Conservation (phyloP, 805 yeast species). For the Ogataea ganodermae region DNA sequence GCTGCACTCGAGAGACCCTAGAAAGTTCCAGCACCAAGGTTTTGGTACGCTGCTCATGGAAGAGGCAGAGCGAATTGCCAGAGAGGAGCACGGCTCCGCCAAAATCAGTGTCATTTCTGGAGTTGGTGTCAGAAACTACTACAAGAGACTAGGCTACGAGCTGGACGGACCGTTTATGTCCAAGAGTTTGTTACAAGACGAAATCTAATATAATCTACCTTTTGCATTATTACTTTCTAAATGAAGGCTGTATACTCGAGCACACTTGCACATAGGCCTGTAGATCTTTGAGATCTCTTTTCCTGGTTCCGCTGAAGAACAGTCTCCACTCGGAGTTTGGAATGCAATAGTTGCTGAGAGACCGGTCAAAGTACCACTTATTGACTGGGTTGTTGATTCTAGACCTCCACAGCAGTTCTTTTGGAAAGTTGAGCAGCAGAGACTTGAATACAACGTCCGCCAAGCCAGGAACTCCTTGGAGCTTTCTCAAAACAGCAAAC, state of each 20-base stretch:
- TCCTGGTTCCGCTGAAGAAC: constrained; percentile 43
- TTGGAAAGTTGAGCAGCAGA: constrained; percentile 64
- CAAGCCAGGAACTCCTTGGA: constrained; percentile 90
- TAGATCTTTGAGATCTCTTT: constrained; percentile 38
- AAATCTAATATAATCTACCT: background rate
- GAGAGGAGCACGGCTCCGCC: constrained; percentile 89
- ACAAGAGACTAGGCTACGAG: constrained; percentile 86
- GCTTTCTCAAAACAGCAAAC: constrained; percentile 80
- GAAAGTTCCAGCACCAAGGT: constrained; percentile 98
- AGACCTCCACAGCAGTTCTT: constrained; percentile 88
- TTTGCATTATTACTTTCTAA: constrained; percentile 11
- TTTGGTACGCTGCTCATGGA: constrained; percentile 97
- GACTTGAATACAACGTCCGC: constrained; percentile 92
- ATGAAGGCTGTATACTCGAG: constrained; percentile 59
- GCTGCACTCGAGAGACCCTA: constrained; percentile 91
- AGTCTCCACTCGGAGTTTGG: constrained; percentile 40
- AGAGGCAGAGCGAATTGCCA: constrained; percentile 94
- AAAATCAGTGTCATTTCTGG: constrained; percentile 95
- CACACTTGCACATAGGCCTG: constrained; percentile 56
- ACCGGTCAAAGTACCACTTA: constrained; percentile 96
- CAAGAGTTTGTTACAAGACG: constrained; percentile 38
- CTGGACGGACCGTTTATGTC: constrained; percentile 98
- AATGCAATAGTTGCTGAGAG: constrained; percentile 64
- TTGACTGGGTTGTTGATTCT: constrained; percentile 85
- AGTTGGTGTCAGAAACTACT: constrained; percentile 96